Evolutionary conservation across 139 green algal species (phyloP), one percentile per base, ranked within the genome.

Genomic region (Picochlorum sp.): DNA sequence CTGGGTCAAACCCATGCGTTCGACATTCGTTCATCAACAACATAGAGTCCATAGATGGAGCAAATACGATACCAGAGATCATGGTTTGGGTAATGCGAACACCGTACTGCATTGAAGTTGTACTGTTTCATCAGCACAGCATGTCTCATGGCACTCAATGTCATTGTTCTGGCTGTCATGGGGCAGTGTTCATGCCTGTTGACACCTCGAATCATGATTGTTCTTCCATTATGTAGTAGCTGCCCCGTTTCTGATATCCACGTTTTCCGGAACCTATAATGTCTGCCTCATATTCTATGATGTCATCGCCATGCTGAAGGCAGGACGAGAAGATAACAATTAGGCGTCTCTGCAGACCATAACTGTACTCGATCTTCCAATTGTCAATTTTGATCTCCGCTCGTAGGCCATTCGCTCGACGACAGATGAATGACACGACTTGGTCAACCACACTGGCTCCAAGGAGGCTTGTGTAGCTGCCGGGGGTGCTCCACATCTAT

Each of bases 1-100:
- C 44, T 0, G 88, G 81, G 73, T 98, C 88, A 66, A 98, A 97
- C 47, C 93, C 94, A 66, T 99, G 94, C 1, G 91, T 98, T 99
- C 94, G 16, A 97, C 55, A 69, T 99, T 98, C 49, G 89, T 72
- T 99, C 94, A 55, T 98, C 94, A 21, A 98, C 73, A 3, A 97
- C 69, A 57, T 97, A 96, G 23, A 99, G 76, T 1, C 94, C 94
- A 21, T 83, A 82, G 37, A 79, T 54, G 67, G 57, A 83, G 78
- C 89, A 96, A 65, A 97, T 81, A 69, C 95, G 88, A 65, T 95
- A 95, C 85, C 88, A 98, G 21, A 86, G 76, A 9, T 63, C 63
- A 60, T 88, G 61, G 68, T 97, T 98, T 45, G 94, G 94, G 81
- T 99, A 99, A 78, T 99, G 94, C 16, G 79, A 83, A 75, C 81